phyloP scores from a whole-genome alignment of 768 basidiomycete genomes.

The Ramaria sp. region DNA sequence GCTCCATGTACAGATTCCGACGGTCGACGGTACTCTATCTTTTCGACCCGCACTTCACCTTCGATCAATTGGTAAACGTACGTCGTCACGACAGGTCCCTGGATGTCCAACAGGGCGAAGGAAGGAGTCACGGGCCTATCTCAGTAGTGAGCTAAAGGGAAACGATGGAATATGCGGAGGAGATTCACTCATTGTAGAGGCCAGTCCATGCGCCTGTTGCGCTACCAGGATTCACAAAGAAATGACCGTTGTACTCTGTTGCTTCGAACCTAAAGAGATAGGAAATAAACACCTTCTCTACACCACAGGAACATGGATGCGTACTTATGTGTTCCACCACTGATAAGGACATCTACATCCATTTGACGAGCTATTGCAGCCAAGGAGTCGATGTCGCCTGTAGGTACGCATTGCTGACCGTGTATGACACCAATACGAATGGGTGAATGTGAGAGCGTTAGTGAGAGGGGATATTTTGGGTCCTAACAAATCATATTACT shows the following conservation, averaged over 20 bases:
- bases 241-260: conserved; percentile 79
- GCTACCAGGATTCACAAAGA: conserved; percentile 94
- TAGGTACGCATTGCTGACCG: conserved; percentile 88
- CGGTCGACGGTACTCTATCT: conserved; percentile 67
- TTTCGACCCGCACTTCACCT: conserved; percentile 87
- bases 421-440: conserved; percentile 89
- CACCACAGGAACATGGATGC: conserved; percentile 18
- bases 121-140: conserved; percentile 79
- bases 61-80: conserved; percentile 95
- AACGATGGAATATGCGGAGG: not conserved
- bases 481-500: conserved; percentile 26
- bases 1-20: conserved; percentile 7
- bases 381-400: conserved; percentile 86
- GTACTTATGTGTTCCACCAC: conserved; percentile 90
- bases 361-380: conserved; percentile 84
- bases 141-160: not conserved
- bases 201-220: conserved; percentile 95
- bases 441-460: conserved; percentile 70
- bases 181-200: conserved; percentile 47
- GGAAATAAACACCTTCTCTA: not conserved
- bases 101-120: conserved; percentile 96
- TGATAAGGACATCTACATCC: conserved; percentile 94
- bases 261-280: conserved; percentile 71
- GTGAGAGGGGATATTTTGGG: conserved; percentile 65
- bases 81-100: conserved; percentile 93